Evolutionary conservation across 2,329 filamentous ascomycete species (phyloP).

Genomic region (Talaromyces marneffei): DNA sequence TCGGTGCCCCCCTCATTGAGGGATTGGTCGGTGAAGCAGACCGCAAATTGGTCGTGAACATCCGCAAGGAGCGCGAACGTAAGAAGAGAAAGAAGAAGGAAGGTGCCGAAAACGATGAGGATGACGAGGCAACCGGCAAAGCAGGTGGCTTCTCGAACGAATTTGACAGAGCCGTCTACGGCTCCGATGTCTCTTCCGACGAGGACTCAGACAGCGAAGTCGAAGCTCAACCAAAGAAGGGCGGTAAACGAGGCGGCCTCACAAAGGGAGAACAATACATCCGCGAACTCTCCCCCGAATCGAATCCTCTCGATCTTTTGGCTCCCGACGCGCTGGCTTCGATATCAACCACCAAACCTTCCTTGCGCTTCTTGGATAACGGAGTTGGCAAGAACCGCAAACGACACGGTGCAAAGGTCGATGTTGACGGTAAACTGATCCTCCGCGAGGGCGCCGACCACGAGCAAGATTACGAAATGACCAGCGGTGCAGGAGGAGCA

Average conservation of each 20-base stretch:
- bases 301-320: slow-evolving; percentile 89
- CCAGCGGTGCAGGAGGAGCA: slow-evolving; percentile 41
- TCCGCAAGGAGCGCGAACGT: slow-evolving; percentile 89
- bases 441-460: slow-evolving; percentile 37
- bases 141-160: slow-evolving; percentile 67
- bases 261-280: slow-evolving; percentile 61
- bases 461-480: slow-evolving; percentile 35
- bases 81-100: slow-evolving; percentile 82
- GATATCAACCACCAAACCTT: slow-evolving; percentile 84
- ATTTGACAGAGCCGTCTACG: slow-evolving; percentile 94
- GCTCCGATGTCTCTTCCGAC: slow-evolving; percentile 55
- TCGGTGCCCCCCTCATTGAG: slow-evolving; percentile 76
- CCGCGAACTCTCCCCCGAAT: slow-evolving; percentile 70
- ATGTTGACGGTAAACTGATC: slow-evolving; percentile 41
- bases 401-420: slow-evolving; percentile 39
- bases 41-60: slow-evolving; percentile 85
- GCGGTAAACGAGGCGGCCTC: slow-evolving; percentile 22
- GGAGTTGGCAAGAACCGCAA: slow-evolving; percentile 30
- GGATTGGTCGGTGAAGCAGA: slow-evolving; percentile 77
- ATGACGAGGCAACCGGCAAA: slow-evolving; percentile 47
- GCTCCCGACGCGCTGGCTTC: slow-evolving; percentile 83
- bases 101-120: slow-evolving; percentile 50
- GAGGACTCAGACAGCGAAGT: slow-evolving; percentile 17
- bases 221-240: slow-evolving; percentile 49
- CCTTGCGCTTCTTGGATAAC: slow-evolving; percentile 39